phyloP scores from a whole-genome alignment of 495 filamentous ascomycete genomes.

The Talaromyces wortmannii region DNA sequence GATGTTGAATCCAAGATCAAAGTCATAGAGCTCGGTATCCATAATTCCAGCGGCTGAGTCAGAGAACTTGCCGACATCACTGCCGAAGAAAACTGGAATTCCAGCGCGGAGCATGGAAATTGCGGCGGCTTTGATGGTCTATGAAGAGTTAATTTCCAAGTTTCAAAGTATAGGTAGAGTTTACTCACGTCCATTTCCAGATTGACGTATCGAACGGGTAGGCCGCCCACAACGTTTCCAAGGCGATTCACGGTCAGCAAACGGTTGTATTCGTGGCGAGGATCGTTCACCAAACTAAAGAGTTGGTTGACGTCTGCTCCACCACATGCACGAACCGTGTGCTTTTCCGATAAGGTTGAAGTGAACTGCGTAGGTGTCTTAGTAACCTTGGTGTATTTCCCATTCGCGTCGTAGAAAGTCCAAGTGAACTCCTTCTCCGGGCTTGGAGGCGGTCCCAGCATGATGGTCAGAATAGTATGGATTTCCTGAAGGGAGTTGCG shows the following conservation, averaged over 20 bases:
- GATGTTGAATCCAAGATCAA: constrained; percentile 72
- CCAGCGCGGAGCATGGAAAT: constrained; percentile 70
- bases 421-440: constrained; percentile 63
- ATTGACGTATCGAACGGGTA: constrained; percentile 71
- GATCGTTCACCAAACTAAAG: constrained; percentile 80
- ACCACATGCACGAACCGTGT: constrained; percentile 38
- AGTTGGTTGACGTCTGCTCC: constrained; percentile 50
- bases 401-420: constrained; percentile 66
- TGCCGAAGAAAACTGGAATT: constrained; percentile 80
- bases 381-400: constrained; percentile 48
- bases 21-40: constrained; percentile 66
- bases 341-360: constrained; percentile 18
- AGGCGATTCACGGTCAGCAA: constrained; percentile 70
- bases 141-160: background rate
- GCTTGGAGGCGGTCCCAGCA: constrained; percentile 68
- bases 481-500: constrained; percentile 70
- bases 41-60: constrained; percentile 62
- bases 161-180: background rate
- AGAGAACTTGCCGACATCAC: constrained; percentile 77
- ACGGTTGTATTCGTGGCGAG: constrained; percentile 61
- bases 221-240: constrained; percentile 70
- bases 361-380: constrained; percentile 64
- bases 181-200: constrained; percentile 54
- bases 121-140: constrained; percentile 61
- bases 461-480: constrained; percentile 68